These are phyloP conservation scores for Picea sitchensis DNA, from an alignment of 75 land plant genomes.

Conservation along the genomic window DNA sequence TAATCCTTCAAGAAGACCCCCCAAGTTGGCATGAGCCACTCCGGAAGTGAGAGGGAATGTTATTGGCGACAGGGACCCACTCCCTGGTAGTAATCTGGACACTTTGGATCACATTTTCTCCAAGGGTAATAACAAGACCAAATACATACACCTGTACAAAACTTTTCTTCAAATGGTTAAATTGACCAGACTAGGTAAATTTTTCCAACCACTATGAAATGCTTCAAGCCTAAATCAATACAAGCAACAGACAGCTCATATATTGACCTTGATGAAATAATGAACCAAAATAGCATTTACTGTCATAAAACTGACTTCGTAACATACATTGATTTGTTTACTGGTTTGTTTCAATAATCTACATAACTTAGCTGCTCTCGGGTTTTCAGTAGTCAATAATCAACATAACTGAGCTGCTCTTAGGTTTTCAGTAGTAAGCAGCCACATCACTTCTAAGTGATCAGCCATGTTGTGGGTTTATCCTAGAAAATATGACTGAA, in stretches of 20 bases:
- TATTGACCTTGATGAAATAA: too few species aligned
- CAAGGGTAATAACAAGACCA: not conserved
- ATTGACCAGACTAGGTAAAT: not conserved
- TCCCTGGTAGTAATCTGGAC: not conserved
- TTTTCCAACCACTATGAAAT: not conserved
- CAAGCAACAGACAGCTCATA: too few species aligned
- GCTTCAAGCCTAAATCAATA: not conserved
- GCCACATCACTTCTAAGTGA: not conserved
- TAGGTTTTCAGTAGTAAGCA: not conserved
- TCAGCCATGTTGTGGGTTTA: not conserved
- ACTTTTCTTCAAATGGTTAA: not conserved
- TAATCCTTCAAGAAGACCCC: too few species aligned
- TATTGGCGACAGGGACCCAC: not conserved
- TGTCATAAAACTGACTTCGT: not conserved
- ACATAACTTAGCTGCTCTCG: not conserved
- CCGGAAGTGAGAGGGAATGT: too few species aligned
- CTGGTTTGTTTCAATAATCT: not conserved
- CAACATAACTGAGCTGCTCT: not conserved
- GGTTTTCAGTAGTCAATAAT: not conserved
- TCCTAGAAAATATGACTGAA: constrained; percentile 1
- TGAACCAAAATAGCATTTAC: too few species aligned
- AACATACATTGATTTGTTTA: not conserved
- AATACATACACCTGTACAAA: not conserved
- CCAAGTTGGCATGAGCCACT: too few species aligned
- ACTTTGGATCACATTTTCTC: too few species aligned